Evolutionary conservation across 164 flowering plant species (phyloP).

Genomic region (Magnolia sinica): DNA sequence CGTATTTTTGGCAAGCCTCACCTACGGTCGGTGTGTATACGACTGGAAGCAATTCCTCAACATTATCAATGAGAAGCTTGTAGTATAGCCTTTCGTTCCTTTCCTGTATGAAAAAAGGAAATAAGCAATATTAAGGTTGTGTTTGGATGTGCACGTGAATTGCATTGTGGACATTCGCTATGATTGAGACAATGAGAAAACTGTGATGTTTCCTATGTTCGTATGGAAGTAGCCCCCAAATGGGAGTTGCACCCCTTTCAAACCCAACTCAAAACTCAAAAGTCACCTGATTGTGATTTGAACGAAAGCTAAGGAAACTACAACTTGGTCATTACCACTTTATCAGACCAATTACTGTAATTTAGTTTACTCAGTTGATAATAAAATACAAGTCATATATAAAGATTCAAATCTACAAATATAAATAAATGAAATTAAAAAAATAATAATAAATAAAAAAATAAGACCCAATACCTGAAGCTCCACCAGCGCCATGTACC

Average conservation of each 20-base stretch:
- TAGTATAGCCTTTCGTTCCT: conserved; percentile 70
- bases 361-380: not conserved
- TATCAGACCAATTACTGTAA: not conserved
- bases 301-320: not conserved
- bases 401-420: not conserved
- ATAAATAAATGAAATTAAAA: too few species aligned
- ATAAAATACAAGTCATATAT: not conserved
- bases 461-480: conserved; percentile 51
- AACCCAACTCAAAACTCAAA: too few species aligned
- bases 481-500: conserved; percentile 75
- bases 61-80: conserved; percentile 81
- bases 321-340: not conserved
- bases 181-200: too few species aligned
- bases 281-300: not conserved
- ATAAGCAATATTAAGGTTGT: not conserved
- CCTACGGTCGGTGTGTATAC: conserved; percentile 89
- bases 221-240: too few species aligned
- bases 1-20: conserved; percentile 88
- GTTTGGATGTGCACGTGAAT: too few species aligned
- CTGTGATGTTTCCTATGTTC: not conserved
- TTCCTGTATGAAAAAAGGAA: conserved; percentile 39
- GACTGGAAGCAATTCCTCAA: conserved; percentile 79
- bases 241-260: too few species aligned
- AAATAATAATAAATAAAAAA: not conserved
- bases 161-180: too few species aligned